Base-by-base conservation (phyloP, 1,139 yeast species). In the Blastobotrys arbuscula region DNA sequence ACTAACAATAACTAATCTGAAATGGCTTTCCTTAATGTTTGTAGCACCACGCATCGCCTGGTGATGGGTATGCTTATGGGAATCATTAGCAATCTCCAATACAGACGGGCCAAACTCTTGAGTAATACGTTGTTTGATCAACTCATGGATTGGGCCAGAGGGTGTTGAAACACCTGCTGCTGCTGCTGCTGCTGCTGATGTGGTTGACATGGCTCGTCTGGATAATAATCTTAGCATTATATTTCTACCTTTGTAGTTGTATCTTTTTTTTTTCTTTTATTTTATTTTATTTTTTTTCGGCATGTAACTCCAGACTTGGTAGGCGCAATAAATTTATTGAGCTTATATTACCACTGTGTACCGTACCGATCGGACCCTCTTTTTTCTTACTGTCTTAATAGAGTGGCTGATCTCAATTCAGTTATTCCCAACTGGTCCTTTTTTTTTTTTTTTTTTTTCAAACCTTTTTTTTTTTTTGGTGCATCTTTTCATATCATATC, bases 31-130 rank as follows among this genome's bases (percentile, higher is more conserved):
- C 1, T 78, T 75, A n/a, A 71, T 73, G 66, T 88, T 88, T 2
- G 73, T 58, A 10, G 90, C 88, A 4, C 83, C 87, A 51, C 81
- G 75, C 73, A 88, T 77, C 1, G 95, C 92, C 49, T 81, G 83
- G 65, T 92, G 98, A 58, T 88, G 94, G 2, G 90, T 79, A 66
- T 92, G 98, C 64, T 85, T 84, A 65, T 80, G 81, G 2, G 96
- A 87, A 66, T 92, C 97, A 64, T 92, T 92, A 53, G 72, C 73
- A 21, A 88, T 72, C 47, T 76, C 77, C 40, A 87, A 70, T 49
- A 62, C 67, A 0, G 71, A 54, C 0, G 92, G 87, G 8, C 73
- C 65, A 53, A 85, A 73, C 9, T 68, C 66, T 2, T 59, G 54
- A 21, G 65, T 59, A 19, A 86, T 61, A 59, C 81, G 82, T 7